These are phyloP conservation scores for Neotropicomus parvogracilis DNA, from an alignment of 1,284 basidiomycete genomes.

Conservation along the genomic window DNA sequence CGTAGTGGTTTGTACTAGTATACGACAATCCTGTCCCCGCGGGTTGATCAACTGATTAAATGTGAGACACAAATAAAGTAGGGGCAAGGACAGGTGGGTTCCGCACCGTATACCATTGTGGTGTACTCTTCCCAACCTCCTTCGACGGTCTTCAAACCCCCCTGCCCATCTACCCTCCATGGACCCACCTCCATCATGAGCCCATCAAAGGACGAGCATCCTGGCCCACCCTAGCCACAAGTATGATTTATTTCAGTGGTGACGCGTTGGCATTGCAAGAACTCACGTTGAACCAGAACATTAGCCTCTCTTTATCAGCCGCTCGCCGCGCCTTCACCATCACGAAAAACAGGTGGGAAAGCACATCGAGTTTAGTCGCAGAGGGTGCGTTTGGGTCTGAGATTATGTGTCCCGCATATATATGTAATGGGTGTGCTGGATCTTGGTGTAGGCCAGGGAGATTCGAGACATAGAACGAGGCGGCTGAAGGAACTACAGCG, in stretches of 20 bases:
- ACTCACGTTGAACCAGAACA: constrained; percentile 96
- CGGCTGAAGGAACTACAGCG: constrained; percentile 64
- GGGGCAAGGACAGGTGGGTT: constrained; percentile 10
- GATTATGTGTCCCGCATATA: constrained; percentile 79
- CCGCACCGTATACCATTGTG: constrained; percentile 88
- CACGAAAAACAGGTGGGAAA: constrained; percentile 86
- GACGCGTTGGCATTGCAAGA: neutral
- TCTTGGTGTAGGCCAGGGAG: constrained; percentile 77
- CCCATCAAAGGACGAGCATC: constrained; percentile 96
- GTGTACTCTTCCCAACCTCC: constrained; percentile 99
- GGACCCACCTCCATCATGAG: constrained; percentile 98
- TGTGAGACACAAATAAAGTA: constrained; percentile 10
- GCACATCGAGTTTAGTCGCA: constrained; percentile 52
- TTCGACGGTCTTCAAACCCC: constrained; percentile 73
- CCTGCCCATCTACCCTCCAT: constrained; percentile 79
- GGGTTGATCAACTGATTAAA: constrained; percentile 80
- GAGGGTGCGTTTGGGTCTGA: constrained; percentile 67
- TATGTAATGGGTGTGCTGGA: constrained; percentile 63
- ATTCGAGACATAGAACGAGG: constrained; percentile 78
- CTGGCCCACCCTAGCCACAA: constrained; percentile 75
- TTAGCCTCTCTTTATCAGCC: constrained; percentile 83
- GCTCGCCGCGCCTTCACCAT: constrained; percentile 83
- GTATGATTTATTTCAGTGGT: neutral
- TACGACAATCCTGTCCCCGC: constrained; percentile 95
- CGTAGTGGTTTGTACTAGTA: constrained; percentile 80